Evolutionary conservation across 2,329 filamentous ascomycete genomes (phyloP).

Genomic region (Aspergillus arachidicola): DNA sequence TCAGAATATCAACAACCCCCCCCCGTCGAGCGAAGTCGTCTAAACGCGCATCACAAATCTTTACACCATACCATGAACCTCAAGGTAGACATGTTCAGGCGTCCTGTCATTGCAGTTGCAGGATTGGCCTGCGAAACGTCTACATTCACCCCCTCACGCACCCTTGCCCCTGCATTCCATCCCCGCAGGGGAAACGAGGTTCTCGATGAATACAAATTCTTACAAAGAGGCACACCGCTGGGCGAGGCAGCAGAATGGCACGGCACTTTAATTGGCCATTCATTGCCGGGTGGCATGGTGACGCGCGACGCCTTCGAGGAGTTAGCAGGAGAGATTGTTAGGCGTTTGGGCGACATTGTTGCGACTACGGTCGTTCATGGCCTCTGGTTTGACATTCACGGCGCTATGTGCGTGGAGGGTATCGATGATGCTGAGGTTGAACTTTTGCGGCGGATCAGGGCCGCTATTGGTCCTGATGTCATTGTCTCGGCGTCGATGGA

Average conservation of each 20-base stretch:
- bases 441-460: conserved; percentile 50
- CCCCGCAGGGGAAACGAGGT: conserved; percentile 49
- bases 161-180: conserved; percentile 53
- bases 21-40: neutral
- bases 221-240: conserved; percentile 45
- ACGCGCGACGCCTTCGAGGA: conserved; percentile 49
- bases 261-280: conserved; percentile 54
- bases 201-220: conserved; percentile 50
- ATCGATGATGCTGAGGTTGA: conserved; percentile 54
- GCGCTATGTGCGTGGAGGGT: conserved; percentile 58
- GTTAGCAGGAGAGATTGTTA: conserved; percentile 46
- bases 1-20: neutral
- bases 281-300: conserved; percentile 48
- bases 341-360: conserved; percentile 42
- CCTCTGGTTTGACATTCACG: conserved; percentile 60
- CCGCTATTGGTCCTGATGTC: conserved; percentile 49
- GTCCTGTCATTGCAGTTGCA: conserved; percentile 54
- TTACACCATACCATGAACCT: neutral
- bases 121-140: conserved; percentile 59
- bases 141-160: conserved; percentile 55
- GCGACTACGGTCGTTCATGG: conserved; percentile 45
- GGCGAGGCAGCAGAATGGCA: conserved; percentile 51
- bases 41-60: too few species aligned
- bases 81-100: conserved; percentile 30
- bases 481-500: conserved; percentile 60